Evolutionary conservation across 1,284 basidiomycete genomes (phyloP), one percentile per base, ranked within the genome.

Genomic region (Puccinia polysora): DNA sequence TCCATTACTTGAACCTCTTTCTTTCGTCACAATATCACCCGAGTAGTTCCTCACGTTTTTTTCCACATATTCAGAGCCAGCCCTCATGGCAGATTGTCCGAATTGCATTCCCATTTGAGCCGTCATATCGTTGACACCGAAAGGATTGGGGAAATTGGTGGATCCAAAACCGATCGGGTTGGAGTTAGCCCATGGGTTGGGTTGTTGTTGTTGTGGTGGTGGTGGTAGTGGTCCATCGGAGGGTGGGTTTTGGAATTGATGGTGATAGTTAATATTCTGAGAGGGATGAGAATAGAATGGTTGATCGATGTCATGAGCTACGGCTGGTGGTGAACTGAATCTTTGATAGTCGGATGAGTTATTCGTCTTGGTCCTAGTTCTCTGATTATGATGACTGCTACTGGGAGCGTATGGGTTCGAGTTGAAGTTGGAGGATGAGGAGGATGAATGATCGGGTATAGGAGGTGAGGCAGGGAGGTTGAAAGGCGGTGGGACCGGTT

Each of bases 71-170:
- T 95, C 91, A 78, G 95, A 92, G 0, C 95, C 95, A 0, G 92
- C 95, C 14, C 88, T 87, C 0, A 97, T 89, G 0, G 94, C 93
- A 76, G 87, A 92, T 76, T 88, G 87, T 4, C 95, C 93, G 55
- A 98, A 87, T 80, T 97, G 95, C 84, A 98, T 89, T 36, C 95
- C 92, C 81, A 98, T 89, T 81, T 96, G 90, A 0, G 95, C 89
- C 2, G 96, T 97, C 2, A 91, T 87, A 79, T 93, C 90, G 80
- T 97, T 89, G 81, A 97, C 85, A 56, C 80, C 75, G 14, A 72
- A 67, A 4, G 43, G 30, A 56, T 78, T 75, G 2, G 78, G 74
- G 20, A 70, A 62, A 76, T 60, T 75, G 68, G 25, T 75, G 74
- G 30, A 7, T 7, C 63, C 47, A 36, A 65, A 53, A 53, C 64